Evolutionary conservation across 2,329 filamentous ascomycete species (phyloP).

Genomic region (Colletotrichum musicola): DNA sequence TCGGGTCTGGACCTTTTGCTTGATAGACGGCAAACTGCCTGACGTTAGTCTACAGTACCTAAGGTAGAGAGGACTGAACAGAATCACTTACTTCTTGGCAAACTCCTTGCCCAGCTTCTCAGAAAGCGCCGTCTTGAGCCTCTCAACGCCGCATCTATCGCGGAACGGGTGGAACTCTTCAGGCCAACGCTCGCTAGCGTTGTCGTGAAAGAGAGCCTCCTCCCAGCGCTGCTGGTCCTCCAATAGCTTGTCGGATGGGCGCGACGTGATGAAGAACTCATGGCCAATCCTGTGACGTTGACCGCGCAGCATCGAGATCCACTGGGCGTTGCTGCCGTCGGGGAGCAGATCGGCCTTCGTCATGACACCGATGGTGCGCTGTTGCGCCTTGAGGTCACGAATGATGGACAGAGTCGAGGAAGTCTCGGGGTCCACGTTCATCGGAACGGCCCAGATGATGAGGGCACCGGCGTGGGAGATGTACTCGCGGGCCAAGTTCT

Average conservation of each 20-base stretch:
- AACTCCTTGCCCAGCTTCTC: conserved; percentile 67
- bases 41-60: not conserved
- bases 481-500: conserved; percentile 78
- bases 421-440: conserved; percentile 83
- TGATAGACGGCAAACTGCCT: conserved; percentile 63
- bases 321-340: conserved; percentile 65
- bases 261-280: conserved; percentile 85
- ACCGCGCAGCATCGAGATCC: conserved; percentile 73
- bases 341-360: conserved; percentile 86
- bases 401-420: conserved; percentile 78
- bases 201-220: conserved; percentile 62
- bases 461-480: conserved; percentile 78
- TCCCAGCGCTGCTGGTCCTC: conserved; percentile 66
- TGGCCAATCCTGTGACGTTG: conserved; percentile 73
- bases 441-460: conserved; percentile 81
- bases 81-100: conserved; percentile 59
- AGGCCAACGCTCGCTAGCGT: conserved; percentile 60
- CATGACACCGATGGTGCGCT: conserved; percentile 79
- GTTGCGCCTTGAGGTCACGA: conserved; percentile 65
- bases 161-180: conserved; percentile 59
- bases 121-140: conserved; percentile 65
- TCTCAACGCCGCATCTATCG: conserved; percentile 65
- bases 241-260: conserved; percentile 68
- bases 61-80: too few species aligned
- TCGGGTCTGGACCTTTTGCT: conserved; percentile 63